Conservation (phyloP, 2,329 filamentous ascomycete genomes). For the Aquanectria penicillioides region DNA sequence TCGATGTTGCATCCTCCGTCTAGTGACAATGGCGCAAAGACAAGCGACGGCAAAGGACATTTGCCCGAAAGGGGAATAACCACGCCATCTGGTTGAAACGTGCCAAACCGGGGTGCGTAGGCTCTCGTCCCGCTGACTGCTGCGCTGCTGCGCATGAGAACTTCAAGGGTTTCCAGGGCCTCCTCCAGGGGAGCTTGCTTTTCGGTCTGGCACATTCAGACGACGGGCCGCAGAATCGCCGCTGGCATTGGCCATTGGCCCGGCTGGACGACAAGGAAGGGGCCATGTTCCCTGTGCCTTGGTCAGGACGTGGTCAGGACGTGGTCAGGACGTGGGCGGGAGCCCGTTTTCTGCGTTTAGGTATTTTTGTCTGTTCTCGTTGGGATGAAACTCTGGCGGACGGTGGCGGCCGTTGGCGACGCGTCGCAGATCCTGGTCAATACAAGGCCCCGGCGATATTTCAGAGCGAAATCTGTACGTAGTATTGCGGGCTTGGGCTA, state of each 20-base stretch:
- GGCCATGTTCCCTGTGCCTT: no score
- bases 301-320: not conserved
- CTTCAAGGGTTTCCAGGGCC: no score
- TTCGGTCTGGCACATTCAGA: no score
- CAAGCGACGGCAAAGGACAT: not conserved
- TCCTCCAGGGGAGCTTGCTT: no score
- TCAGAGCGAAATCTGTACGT: no score
- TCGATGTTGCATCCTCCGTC: not conserved
- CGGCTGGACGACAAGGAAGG: no score
- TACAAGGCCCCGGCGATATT: no score
- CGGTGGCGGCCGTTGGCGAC: slow-evolving; percentile 20
- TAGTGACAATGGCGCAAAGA: not conserved
- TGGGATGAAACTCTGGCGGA: slow-evolving; percentile 14
- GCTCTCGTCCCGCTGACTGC: not conserved
- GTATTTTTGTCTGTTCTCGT: slow-evolving; percentile 10
- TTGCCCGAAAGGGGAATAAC: slow-evolving; percentile 1
- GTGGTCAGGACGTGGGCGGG: not conserved
- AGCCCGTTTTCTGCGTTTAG: not conserved
- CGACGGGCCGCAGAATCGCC: no score
- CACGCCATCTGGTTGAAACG: slow-evolving; percentile 18
- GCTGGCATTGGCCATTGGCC: no score
- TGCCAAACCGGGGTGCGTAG: slow-evolving; percentile 10
- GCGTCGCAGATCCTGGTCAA: slow-evolving; percentile 14
- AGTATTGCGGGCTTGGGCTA: not conserved
- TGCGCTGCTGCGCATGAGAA: no score